These are phyloP conservation scores for Populus davidiana DNA, from an alignment of 345 rosid species.

Conservation along the genomic window DNA sequence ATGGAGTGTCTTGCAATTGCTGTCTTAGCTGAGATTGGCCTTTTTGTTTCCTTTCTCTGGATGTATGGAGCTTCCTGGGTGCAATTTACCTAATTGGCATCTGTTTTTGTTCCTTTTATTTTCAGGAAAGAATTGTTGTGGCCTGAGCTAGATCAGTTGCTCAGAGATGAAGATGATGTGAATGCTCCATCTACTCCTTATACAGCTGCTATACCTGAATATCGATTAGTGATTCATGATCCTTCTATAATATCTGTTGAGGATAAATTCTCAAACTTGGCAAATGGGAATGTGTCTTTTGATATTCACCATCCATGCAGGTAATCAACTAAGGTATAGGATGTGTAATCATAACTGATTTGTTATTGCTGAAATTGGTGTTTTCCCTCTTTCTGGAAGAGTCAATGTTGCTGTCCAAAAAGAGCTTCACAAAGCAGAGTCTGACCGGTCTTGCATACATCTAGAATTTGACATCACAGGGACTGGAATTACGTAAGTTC, in stretches of 20 bases:
- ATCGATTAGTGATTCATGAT: constrained; percentile 69
- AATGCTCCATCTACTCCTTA: constrained; percentile 70
- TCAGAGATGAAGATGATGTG: constrained; percentile 74
- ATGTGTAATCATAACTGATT: background rate
- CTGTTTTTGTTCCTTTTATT: constrained; percentile 12
- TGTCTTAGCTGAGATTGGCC: constrained; percentile 7
- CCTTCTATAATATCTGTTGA: constrained; percentile 29
- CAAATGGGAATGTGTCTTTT: constrained; percentile 60
- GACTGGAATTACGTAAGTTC: constrained; percentile 69
- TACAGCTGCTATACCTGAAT: constrained; percentile 84
- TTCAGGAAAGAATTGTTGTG: constrained; percentile 73
- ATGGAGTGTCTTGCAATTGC: constrained; percentile 5
- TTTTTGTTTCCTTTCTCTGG: background rate
- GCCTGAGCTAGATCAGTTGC: constrained; percentile 81
- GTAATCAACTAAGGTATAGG: constrained; percentile 28
- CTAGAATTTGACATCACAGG: constrained; percentile 80
- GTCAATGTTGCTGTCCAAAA: constrained; percentile 67
- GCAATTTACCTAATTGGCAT: background rate
- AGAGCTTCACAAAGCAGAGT: constrained; percentile 85
- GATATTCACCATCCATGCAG: constrained; percentile 93
- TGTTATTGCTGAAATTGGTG: constrained; percentile 24
- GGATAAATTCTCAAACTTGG: constrained; percentile 34
- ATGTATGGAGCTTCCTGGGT: background rate
- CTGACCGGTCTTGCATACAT: constrained; percentile 94
- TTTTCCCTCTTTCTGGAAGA: constrained; percentile 39